Base-by-base conservation (phyloP, 495 filamentous ascomycete species). In the Penicillium longicatenatum region DNA sequence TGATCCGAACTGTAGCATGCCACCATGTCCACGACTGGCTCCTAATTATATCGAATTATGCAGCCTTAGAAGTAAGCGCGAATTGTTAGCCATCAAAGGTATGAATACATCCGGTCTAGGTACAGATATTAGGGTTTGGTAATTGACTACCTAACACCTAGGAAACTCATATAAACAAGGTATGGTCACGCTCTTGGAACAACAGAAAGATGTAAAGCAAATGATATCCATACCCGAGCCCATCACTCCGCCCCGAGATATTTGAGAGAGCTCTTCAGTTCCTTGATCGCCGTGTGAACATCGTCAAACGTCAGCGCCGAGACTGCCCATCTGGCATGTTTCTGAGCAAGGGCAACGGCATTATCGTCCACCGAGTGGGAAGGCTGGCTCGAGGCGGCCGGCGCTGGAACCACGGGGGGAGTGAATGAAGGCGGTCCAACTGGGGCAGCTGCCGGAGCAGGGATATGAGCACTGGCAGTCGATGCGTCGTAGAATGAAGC, bases 231-330 rank as follows among this genome's bases (percentile, higher is more conserved):
- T 21, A 49, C 19, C 17, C 4, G 20, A 44, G 17, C 29, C 19
- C 19, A 45, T 73, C 55, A 79, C 48, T 74, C 65, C 8, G 68
- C 71, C 9, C 74, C 77, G 16, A 79, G 69, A 14, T 65, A 67
- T 45, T 59, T 68, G 60, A 98, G 75, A 42, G 94, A 95, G 44
- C 79, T 82, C 60, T 82, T 83, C 53, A 98, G 72, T 65, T 98
- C 93, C 68, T 86, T 88, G 6, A 98, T 87, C 1, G 94, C 94
- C 1, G 95, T 98, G 22, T 86, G 76, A 10, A 96, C 88, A 75
- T 98, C 94, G 66, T 98, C 94, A 71, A 98, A 98, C 67, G 96
- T 94, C 51, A 98, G 75, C 6, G 94, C 94, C 20, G 94, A 98
- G 31, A 98, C 93, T 0, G 94, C 95, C 93, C 93, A 98, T 65